Base-by-base conservation (phyloP, 805 yeast species). In the Candida tammaniensis region DNA sequence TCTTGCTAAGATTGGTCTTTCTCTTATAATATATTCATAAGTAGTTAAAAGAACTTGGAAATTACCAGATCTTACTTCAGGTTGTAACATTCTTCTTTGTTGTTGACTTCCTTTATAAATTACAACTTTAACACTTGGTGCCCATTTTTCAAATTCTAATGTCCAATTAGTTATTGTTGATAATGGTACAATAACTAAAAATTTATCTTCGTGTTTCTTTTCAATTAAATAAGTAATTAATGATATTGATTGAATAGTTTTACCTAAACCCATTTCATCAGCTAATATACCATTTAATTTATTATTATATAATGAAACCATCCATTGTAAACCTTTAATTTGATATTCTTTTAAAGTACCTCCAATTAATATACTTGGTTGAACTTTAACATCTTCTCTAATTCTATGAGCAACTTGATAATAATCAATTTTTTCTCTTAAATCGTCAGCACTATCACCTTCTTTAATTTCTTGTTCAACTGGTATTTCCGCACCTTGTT, bases 121-220 rank as follows among this genome's bases (percentile, higher is more conserved):
- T 43, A 86, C 74, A 7, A 80, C 80, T 42, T 75, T 80, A 21
- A 85, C 69, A 10, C 74, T 48, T n/a, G 95, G 94, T 0, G 93
- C 94, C 94, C 94, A 85, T 58, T 82, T 82, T 44, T 84, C 93
- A 53, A 85, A 85, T 59, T 85, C 95, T 37, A 82, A 42, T 10
- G 85, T 82, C 95, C 95, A 85, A 54, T 85, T 85, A 1, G 94
- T 83, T 26, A 85, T 74, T 0, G 94, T 86, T 2, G 93, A 84
- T 43, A 85, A 66, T 4, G 95, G 95, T 19, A 85, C 94, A 56
- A 85, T 80, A 27, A 85, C 86, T 52, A 85, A 70, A 47, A 80
- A 85, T 38, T 86, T 86, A 20, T 82, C 86, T 30, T 70, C 73
- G 36, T 79, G 73, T 49, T 85, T 85, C 25, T 59, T 66, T 51